These are phyloP conservation scores for Fraxinus latifolia DNA, from an alignment of 305 asterid genomes.

Conservation along the genomic window DNA sequence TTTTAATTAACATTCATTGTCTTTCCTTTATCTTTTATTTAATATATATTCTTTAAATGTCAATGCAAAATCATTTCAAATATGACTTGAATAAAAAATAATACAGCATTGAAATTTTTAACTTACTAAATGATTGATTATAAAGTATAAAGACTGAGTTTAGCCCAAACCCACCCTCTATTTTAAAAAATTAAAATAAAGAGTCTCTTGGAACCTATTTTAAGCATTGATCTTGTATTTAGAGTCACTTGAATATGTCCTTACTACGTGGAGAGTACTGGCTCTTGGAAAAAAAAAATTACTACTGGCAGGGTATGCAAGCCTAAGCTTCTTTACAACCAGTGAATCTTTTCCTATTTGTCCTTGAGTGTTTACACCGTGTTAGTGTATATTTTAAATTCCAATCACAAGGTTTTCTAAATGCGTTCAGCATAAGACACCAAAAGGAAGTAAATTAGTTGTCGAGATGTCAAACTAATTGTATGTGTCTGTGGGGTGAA, in stretches of 20 bases:
- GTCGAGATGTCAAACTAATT: neutral
- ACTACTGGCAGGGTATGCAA: neutral
- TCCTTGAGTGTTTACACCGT: neutral
- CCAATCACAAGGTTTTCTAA: neutral
- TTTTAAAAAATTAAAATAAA: neutral
- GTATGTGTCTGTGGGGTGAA: neutral
- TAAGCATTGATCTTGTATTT: neutral
- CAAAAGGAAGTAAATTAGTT: neutral
- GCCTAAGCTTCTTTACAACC: neutral
- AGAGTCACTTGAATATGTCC: neutral
- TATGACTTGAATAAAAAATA: neutral
- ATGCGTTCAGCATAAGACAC: neutral
- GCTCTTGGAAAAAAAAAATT: neutral
- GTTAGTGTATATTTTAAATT: neutral
- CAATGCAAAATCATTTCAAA: neutral
- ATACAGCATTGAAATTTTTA: neutral
- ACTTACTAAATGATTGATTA: neutral
- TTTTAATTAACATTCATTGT: neutral
- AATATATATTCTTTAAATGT: neutral
- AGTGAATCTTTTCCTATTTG: neutral
- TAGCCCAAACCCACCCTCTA: neutral
- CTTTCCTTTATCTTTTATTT: neutral
- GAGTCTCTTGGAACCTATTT: neutral
- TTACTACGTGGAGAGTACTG: neutral
- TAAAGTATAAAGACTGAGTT: neutral